phyloP scores from a whole-genome alignment of 2,329 filamentous ascomycete genomes.

The Phialophora verrucosa region DNA sequence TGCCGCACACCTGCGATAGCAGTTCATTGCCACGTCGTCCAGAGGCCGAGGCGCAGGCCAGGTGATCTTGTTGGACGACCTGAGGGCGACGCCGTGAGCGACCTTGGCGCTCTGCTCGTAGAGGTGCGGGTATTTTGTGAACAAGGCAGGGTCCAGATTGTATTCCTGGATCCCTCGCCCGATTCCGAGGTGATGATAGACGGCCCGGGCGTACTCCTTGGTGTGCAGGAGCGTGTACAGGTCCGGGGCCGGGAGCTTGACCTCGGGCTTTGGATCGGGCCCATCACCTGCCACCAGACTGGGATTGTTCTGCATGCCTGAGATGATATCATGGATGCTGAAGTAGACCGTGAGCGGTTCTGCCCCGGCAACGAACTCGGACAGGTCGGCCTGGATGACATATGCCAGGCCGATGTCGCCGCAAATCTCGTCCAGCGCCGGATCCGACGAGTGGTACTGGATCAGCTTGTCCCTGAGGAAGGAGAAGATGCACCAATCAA shows the following conservation, averaged over 20 bases:
- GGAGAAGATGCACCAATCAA: constrained; percentile 32
- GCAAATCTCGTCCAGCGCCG: constrained; percentile 28
- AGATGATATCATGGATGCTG: constrained; percentile 27
- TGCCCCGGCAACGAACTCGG: constrained; percentile 28
- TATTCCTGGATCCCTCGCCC: constrained; percentile 15
- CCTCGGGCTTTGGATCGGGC: neutral
- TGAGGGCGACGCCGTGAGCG: constrained; percentile 19
- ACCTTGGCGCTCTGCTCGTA: constrained; percentile 23
- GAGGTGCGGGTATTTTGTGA: constrained; percentile 29
- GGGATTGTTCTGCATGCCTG: constrained; percentile 21
- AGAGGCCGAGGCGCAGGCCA: constrained; percentile 19
- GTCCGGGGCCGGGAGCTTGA: constrained; percentile 25
- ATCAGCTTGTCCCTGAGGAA: constrained; percentile 31
- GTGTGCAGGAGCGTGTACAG: constrained; percentile 25
- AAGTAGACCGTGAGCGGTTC: constrained; percentile 24
- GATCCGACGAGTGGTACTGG: constrained; percentile 29
- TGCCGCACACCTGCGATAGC: constrained; percentile 12
- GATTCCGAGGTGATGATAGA: constrained; percentile 23
- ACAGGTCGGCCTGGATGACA: constrained; percentile 33
- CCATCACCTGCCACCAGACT: neutral
- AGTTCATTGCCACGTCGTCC: constrained; percentile 23
- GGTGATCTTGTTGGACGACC: constrained; percentile 22
- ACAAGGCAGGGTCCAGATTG: constrained; percentile 13
- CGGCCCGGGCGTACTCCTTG: constrained; percentile 15
- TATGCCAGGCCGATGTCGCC: constrained; percentile 29